Percentiles rank a stretch among this genome's conserved stretches.
These are phyloP conservation scores for Coniosporium apollinis DNA, from an alignment of 495 filamentous ascomycete genomes.

Conservation along the genomic window DNA sequence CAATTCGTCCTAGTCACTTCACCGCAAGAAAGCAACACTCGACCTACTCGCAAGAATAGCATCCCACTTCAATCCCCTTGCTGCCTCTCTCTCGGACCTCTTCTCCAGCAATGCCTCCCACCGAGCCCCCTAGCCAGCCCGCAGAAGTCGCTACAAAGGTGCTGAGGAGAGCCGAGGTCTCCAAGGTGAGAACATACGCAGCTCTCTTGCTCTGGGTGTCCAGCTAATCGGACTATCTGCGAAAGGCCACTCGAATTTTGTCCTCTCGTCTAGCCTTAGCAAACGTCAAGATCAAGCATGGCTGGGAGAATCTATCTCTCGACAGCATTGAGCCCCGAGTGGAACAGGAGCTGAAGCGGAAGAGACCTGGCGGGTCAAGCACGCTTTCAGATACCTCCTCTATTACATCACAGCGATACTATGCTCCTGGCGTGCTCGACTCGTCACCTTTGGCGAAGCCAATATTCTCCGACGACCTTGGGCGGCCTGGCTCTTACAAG, in stretches of 20 bases:
- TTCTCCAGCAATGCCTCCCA: slow-evolving; percentile 17
- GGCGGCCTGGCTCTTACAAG: slow-evolving; percentile 30
- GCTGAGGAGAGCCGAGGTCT: slow-evolving; percentile 57
- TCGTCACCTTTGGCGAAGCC: slow-evolving; percentile 49
- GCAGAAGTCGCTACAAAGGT: slow-evolving; percentile 54
- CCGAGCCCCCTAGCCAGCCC: slow-evolving; percentile 25
- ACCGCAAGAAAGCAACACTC: no score
- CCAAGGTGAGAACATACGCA: slow-evolving; percentile 48
- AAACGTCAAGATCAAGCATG: slow-evolving; percentile 90
- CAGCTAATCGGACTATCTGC: slow-evolving; percentile 10
- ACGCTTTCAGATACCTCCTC: slow-evolving; percentile 68
- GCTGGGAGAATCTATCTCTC: slow-evolving; percentile 62
- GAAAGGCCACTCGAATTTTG: slow-evolving; percentile 73
- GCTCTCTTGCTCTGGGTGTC: background rate
- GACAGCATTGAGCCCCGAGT: slow-evolving; percentile 57
- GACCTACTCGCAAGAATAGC: no score
- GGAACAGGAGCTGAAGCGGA: slow-evolving; percentile 54
- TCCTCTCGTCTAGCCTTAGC: slow-evolving; percentile 88
- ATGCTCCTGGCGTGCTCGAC: slow-evolving; percentile 35
- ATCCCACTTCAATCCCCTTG: no score
- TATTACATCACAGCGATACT: slow-evolving; percentile 40
- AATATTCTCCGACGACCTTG: slow-evolving; percentile 52
- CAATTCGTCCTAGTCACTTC: no score
- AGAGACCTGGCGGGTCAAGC: slow-evolving; percentile 44
- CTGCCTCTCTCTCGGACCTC: no score